Evolutionary conservation across 495 filamentous ascomycete species (phyloP).

Genomic region (Platismatia glauca): DNA sequence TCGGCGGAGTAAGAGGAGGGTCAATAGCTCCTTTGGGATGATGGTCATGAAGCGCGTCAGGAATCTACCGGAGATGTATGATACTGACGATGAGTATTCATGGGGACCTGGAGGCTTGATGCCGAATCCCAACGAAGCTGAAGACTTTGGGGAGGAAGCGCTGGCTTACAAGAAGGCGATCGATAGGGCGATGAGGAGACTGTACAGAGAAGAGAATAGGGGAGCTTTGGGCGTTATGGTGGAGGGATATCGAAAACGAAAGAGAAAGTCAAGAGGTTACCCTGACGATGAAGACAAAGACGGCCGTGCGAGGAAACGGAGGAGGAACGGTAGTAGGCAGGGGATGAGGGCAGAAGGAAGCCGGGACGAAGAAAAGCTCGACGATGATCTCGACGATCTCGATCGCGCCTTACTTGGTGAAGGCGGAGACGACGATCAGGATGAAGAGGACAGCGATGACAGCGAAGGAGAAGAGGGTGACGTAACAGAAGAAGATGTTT

Average conservation of each 20-base stretch:
- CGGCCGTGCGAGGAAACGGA: conserved; percentile 1
- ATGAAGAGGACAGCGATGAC: conserved; percentile 31
- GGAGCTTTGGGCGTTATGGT: conserved; percentile 14
- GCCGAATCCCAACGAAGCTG: conserved; percentile 53
- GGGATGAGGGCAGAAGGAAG: conserved; percentile 28
- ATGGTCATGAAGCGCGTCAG: conserved; percentile 61
- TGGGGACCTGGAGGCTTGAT: conserved; percentile 61
- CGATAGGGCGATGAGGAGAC: conserved; percentile 55
- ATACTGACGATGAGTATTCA: conserved; percentile 65
- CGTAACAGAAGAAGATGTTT: conserved; percentile 32
- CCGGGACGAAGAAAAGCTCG: conserved; percentile 28
- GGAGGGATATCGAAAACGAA: conserved; percentile 30
- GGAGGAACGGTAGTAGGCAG: neutral
- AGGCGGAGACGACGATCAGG: conserved; percentile 37
- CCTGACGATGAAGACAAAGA: conserved; percentile 30
- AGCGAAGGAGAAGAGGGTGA: conserved; percentile 38
- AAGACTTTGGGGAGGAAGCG: conserved; percentile 74
- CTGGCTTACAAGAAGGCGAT: conserved; percentile 62
- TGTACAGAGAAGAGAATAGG: conserved; percentile 42
- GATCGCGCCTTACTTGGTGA: conserved; percentile 45
- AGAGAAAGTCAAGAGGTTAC: conserved; percentile 19
- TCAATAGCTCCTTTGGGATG: conserved; percentile 54
- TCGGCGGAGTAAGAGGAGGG: conserved; percentile 47
- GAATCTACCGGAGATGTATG: conserved; percentile 59
- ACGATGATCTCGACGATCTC: conserved; percentile 46